Evolutionary conservation across 2,329 filamentous ascomycete genomes (phyloP).

Genomic region (Fusarium zealandicum): DNA sequence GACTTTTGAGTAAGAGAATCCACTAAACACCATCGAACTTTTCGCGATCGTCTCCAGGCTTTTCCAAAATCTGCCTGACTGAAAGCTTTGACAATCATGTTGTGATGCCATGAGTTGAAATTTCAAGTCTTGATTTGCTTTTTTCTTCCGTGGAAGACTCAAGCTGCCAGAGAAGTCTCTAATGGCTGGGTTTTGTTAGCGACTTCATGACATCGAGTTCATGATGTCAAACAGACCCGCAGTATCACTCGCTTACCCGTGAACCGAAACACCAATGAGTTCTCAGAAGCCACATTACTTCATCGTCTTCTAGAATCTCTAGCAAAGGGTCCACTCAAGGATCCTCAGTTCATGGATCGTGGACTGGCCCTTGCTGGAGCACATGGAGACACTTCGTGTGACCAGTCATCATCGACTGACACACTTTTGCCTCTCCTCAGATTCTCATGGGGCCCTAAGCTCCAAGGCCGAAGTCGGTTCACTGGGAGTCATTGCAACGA

Average conservation of each 20-base stretch:
- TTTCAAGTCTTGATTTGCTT: neutral
- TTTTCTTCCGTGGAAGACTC: neutral
- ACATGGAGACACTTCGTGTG: slow-evolving; percentile 15
- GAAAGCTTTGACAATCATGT: neutral
- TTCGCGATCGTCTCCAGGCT: neutral
- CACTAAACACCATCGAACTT: slow-evolving; percentile 27
- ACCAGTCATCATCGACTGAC: slow-evolving; percentile 30
- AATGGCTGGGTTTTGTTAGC: neutral
- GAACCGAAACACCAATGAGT: neutral
- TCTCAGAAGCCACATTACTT: slow-evolving; percentile 2
- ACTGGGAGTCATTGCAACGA: slow-evolving; percentile 15
- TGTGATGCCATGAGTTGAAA: rapidly evolving
- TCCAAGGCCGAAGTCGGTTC: slow-evolving; percentile 27
- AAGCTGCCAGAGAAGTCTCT: no score
- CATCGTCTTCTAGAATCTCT: slow-evolving; percentile 25
- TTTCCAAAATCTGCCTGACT: neutral
- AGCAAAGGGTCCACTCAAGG: slow-evolving; percentile 8
- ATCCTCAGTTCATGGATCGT: slow-evolving; percentile 29
- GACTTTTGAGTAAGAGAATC: slow-evolving; percentile 38
- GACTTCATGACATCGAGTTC: neutral
- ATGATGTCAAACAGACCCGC: neutral
- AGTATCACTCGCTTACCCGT: slow-evolving; percentile 10
- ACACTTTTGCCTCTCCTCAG: slow-evolving; percentile 33
- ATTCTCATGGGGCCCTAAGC: slow-evolving; percentile 2
- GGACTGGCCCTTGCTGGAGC: slow-evolving; percentile 10